Conservation (phyloP, 768 basidiomycete species). For the Phaeotremella skinneri region DNA sequence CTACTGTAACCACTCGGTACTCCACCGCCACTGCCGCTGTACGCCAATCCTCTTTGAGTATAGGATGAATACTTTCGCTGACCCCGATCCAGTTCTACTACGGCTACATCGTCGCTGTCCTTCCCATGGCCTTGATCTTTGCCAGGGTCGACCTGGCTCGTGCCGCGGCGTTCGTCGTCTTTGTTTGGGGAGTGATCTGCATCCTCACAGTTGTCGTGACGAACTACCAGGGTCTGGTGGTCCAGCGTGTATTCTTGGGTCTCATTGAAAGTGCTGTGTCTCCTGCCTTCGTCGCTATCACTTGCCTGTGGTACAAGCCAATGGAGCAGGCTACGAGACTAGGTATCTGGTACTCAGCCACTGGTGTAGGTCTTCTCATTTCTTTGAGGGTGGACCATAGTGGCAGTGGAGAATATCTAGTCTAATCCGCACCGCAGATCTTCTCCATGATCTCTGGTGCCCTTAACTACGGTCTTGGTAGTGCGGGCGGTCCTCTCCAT, state of each 20-base stretch:
- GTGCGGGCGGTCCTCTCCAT: conserved; percentile 24
- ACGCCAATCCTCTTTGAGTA: background rate
- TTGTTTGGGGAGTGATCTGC: conserved; percentile 46
- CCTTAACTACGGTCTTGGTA: conserved; percentile 52
- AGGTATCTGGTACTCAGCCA: conserved; percentile 51
- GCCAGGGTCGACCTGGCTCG: conserved; percentile 34
- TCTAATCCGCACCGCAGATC: conserved; percentile 22
- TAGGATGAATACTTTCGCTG: background rate
- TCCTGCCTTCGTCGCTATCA: conserved; percentile 53
- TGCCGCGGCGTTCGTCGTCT: conserved; percentile 27
- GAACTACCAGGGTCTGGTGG: conserved; percentile 42
- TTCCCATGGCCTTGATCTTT: conserved; percentile 46
- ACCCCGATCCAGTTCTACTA: conserved; percentile 42
- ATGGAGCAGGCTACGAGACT: conserved; percentile 49
- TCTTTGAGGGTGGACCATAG: too few relatives aligned
- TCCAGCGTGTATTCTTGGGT: conserved; percentile 48
- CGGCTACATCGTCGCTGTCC: conserved; percentile 47
- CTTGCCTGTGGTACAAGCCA: conserved; percentile 52
- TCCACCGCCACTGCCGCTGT: conserved; percentile 48
- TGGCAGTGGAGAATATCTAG: background rate
- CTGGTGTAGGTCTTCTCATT: conserved; percentile 43
- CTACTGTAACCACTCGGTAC: conserved; percentile 40
- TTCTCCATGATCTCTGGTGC: conserved; percentile 52
- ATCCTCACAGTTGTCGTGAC: conserved; percentile 42
- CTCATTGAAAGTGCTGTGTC: conserved; percentile 48